phyloP scores from a whole-genome alignment of 495 filamentous ascomycete genomes.

The Tuber melanosporum region DNA sequence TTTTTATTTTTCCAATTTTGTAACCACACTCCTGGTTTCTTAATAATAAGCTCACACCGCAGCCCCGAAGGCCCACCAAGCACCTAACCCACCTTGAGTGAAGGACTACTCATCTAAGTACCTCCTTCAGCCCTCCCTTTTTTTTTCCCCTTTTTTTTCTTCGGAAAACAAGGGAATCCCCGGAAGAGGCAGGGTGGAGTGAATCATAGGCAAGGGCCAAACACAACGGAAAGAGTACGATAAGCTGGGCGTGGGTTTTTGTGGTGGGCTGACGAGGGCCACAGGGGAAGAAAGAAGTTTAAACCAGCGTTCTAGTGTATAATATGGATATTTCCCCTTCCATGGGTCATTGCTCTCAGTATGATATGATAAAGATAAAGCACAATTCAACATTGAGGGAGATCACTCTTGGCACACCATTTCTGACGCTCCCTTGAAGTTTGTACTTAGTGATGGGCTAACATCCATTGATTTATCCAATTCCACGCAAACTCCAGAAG shows the following conservation, averaged over 20 bases:
- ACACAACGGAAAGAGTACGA: neutral
- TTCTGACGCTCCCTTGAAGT: neutral
- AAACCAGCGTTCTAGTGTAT: neutral
- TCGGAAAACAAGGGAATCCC: no score
- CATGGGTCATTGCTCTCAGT: neutral
- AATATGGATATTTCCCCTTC: neutral
- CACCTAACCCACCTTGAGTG: no score
- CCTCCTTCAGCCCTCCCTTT: no score
- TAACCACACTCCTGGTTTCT: no score
- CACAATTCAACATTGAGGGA: neutral
- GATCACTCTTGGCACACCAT: neutral
- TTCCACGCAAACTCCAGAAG: neutral
- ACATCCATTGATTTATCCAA: neutral
- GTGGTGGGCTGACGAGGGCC: neutral
- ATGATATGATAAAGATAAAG: neutral
- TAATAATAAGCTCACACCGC: no score
- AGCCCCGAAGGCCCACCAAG: no score
- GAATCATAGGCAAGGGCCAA: neutral
- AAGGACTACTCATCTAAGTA: no score
- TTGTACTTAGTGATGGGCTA: neutral
- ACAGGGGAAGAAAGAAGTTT: neutral
- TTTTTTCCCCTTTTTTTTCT: no score
- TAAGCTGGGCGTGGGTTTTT: no score
- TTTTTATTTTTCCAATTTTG: no score
- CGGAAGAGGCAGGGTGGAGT: neutral